These are phyloP conservation scores for Lindgomyces ingoldianus DNA, from an alignment of 495 filamentous ascomycete species.

Conservation along the genomic window DNA sequence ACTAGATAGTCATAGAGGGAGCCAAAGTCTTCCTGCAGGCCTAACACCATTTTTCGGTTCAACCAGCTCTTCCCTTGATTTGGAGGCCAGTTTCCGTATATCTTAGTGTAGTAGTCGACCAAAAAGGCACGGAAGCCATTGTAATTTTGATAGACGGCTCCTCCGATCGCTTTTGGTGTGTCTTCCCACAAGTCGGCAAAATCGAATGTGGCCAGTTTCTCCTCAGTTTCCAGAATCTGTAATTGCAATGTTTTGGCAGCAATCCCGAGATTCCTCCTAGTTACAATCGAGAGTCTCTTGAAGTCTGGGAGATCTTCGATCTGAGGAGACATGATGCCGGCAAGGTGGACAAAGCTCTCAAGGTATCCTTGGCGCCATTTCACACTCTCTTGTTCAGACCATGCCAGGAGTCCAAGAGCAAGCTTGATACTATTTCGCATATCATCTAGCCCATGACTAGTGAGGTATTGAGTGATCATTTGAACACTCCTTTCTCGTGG, in stretches of 20 bases:
- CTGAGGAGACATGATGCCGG: constrained; percentile 60
- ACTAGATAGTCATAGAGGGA: constrained; percentile 73
- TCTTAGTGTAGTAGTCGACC: constrained; percentile 53
- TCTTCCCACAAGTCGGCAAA: constrained; percentile 64
- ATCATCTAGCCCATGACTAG: constrained; percentile 54
- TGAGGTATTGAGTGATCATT: constrained; percentile 36
- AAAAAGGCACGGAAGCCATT: constrained; percentile 60
- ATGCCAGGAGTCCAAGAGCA: constrained; percentile 64
- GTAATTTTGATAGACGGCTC: constrained; percentile 52
- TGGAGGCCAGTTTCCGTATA: constrained; percentile 61
- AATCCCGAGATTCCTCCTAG: constrained; percentile 63
- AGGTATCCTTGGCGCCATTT: constrained; percentile 67
- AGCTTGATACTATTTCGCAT: constrained; percentile 62
- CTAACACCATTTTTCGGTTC: constrained; percentile 57
- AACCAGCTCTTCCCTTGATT: constrained; percentile 57
- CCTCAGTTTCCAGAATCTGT: constrained; percentile 61
- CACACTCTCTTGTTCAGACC: constrained; percentile 61
- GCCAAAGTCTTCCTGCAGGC: constrained; percentile 66
- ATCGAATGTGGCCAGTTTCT: constrained; percentile 59
- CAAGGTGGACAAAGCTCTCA: constrained; percentile 67
- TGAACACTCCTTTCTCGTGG: constrained; percentile 32
- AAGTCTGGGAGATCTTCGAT: constrained; percentile 60
- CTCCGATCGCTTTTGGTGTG: constrained; percentile 35
- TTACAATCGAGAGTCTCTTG: constrained; percentile 59
- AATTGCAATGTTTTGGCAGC: constrained; percentile 64